Evolutionary conservation across 352 stramenopile species (phyloP).

Genomic region (Pythium chondricola): DNA sequence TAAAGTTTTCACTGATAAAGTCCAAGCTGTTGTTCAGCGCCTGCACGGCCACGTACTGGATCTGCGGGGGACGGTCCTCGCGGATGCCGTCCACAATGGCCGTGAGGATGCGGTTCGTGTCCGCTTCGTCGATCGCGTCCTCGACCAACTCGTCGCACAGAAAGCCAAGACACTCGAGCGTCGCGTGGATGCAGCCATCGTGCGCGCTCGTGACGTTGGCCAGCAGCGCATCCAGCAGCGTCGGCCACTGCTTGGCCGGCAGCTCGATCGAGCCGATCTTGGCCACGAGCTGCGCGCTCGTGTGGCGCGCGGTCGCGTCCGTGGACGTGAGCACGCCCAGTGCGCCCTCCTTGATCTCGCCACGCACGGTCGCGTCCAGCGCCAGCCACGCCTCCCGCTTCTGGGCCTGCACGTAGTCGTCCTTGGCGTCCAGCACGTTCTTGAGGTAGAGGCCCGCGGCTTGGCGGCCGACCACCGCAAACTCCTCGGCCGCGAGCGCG

Average conservation of each 20-base stretch:
- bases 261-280: constrained; percentile 94
- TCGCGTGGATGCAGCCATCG: constrained; percentile 90
- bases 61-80: constrained; percentile 72
- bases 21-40: constrained; percentile 94
- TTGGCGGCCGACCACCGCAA: constrained; percentile 67
- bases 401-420: constrained; percentile 72
- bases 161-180: constrained; percentile 82
- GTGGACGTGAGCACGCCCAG: constrained; percentile 54
- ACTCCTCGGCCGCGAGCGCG: constrained; percentile 69
- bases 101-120: constrained; percentile 95
- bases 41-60: constrained; percentile 89
- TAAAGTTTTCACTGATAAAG: constrained; percentile 96
- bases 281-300: constrained; percentile 89
- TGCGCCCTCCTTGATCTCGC: constrained; percentile 74
- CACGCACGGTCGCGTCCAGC: constrained; percentile 58
- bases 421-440: constrained; percentile 84
- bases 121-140: constrained; percentile 61
- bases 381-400: constrained; percentile 77
- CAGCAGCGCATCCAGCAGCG: constrained; percentile 88
- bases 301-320: constrained; percentile 68
- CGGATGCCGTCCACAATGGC: constrained; percentile 96
- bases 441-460: constrained; percentile 81
- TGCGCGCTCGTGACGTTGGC: constrained; percentile 87
- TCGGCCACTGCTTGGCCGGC: constrained; percentile 91
- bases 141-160: constrained; percentile 80